phyloP scores from a whole-genome alignment of 2,329 filamentous ascomycete genomes.

The Phymatotrichopsis omnivora region DNA sequence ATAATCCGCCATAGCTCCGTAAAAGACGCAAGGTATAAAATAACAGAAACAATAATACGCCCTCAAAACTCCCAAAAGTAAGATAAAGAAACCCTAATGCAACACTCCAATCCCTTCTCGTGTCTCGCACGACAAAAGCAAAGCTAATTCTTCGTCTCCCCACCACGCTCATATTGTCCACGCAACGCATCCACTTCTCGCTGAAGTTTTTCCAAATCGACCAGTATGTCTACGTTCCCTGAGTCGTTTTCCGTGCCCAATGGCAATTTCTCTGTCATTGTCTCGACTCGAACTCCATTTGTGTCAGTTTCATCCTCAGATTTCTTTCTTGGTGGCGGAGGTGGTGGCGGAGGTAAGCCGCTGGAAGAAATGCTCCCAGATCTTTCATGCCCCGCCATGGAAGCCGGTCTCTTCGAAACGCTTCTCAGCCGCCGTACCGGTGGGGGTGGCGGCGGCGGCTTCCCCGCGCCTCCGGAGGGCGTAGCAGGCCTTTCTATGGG shows the following conservation, averaged over 20 bases:
- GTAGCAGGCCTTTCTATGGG: constrained; percentile 1
- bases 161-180: constrained; percentile 38
- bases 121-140: no score
- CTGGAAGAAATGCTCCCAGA: background rate
- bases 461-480: constrained; percentile 5
- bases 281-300: background rate
- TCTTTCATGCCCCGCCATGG: background rate
- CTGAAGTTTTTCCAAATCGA: constrained; percentile 61
- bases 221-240: constrained; percentile 49
- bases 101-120: no score
- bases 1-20: no score
- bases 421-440: constrained; percentile 24
- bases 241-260: background rate
- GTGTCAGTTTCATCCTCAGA: background rate
- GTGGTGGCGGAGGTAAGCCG: constrained; percentile 8
- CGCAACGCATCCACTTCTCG: constrained; percentile 62
- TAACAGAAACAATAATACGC: no score
- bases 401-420: constrained; percentile 4
- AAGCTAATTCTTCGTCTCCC: no score
- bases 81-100: no score
- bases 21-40: no score
- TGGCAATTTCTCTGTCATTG: background rate
- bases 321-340: constrained; percentile 8
- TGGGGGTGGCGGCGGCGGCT: constrained; percentile 24
- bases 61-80: no score